Evolutionary conservation across 768 basidiomycete species (phyloP).

Genomic region (Tylopilus subfusipes): DNA sequence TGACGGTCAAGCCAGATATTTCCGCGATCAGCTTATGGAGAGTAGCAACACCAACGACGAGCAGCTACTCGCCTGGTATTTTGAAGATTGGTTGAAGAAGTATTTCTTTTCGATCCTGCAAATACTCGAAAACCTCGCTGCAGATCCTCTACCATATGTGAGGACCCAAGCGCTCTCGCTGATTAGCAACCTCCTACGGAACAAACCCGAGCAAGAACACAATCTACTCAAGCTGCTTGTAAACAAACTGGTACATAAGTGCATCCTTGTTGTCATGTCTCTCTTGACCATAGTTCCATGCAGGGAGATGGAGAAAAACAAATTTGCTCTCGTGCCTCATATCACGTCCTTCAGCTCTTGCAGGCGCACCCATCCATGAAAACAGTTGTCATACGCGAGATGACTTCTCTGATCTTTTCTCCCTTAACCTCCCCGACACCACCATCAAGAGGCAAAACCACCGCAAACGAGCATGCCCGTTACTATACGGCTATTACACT

Average conservation of each 20-base stretch:
- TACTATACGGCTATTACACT: slow-evolving; percentile 95
- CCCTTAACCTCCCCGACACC: slow-evolving; percentile 23
- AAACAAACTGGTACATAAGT: slow-evolving; percentile 77
- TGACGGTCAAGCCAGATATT: slow-evolving; percentile 56
- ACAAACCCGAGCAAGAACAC: slow-evolving; percentile 96
- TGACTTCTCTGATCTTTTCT: slow-evolving; percentile 62
- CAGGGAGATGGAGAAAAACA: slow-evolving; percentile 89
- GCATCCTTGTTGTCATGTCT: neutral
- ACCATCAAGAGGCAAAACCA: slow-evolving; percentile 30
- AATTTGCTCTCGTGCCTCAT: slow-evolving; percentile 85
- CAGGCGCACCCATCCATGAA: slow-evolving; percentile 96
- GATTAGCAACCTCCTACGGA: slow-evolving; percentile 74
- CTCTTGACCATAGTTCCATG: neutral
- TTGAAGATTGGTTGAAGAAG: slow-evolving; percentile 97
- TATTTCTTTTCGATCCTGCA: slow-evolving; percentile 92
- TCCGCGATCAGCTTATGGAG: slow-evolving; percentile 79
- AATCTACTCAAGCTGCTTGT: slow-evolving; percentile 89
- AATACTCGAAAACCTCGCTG: slow-evolving; percentile 79
- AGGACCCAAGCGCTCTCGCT: slow-evolving; percentile 80
- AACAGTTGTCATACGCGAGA: slow-evolving; percentile 80
- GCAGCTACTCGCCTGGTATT: slow-evolving; percentile 79
- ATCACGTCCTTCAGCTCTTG: slow-evolving; percentile 83
- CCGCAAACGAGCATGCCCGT: slow-evolving; percentile 63
- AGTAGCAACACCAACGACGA: slow-evolving; percentile 65
- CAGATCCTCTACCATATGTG: slow-evolving; percentile 85